Base-by-base conservation (phyloP, 257 asterid species). In the Solanum verrucosum region DNA sequence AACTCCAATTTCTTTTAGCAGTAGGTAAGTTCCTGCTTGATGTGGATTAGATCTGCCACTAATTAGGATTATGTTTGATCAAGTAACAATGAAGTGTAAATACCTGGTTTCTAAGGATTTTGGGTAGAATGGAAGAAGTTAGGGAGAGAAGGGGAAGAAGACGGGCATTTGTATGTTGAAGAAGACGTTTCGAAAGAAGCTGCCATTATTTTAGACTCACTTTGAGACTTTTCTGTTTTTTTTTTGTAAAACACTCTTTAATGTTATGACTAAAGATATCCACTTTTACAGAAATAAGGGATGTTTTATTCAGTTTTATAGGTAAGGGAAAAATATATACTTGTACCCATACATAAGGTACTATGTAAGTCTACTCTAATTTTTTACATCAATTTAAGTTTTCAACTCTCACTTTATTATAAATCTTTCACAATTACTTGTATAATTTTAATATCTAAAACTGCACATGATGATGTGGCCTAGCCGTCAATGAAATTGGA, bases 1-100 rank as follows among this genome's bases (percentile, higher is more conserved):
- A 44, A 86, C 59, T 46, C 90, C 90, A 37, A 74, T 65, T 86
- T 85, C 75, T 60, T 87, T 25, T 31, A 88, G 88, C 78, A 86
- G 88, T 85, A 86, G 34, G 18, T 59, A 42, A 23, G 88, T 90
- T 63, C 71, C 71, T 63, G 71, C 71, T 63, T n/a, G 71, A 63
- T 63, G 71, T 63, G 15, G 71, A 63, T 63, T 63, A 63, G 71
- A n/a, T 63, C 71, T 63, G 31, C 31, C 71, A 63, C 71, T 63
- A 63, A 63, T 23, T 63, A 23, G 71, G 71, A 63, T 63, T 63
- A 23, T 86, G 49, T 35, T 27, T 27, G 29, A 27, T 27, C 29
- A 27, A 27, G 29, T 27, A 27, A 27, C 29, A 27, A 27, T 27
- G 29, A 27, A 27, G 29, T 27, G 29, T 27, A 27, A 27, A 27